phyloP scores from a whole-genome alignment of 2,329 filamentous ascomycete genomes.

The Plectosphaerella cucumerina region DNA sequence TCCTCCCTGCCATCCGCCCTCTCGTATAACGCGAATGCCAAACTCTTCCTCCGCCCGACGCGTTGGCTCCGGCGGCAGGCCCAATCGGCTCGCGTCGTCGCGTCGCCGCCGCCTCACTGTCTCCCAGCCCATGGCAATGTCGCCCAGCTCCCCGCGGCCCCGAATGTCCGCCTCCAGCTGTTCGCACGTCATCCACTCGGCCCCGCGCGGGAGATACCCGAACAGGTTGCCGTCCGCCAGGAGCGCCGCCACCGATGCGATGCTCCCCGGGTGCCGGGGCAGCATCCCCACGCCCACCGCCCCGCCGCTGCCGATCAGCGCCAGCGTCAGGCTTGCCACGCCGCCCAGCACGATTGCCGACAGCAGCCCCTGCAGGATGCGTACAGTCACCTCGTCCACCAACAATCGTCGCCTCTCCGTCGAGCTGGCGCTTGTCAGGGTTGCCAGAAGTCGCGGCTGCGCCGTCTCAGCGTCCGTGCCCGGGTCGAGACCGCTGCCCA shows the following conservation, averaged over 20 bases:
- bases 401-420: slow-evolving; percentile 13
- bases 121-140: slow-evolving; percentile 20
- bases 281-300: slow-evolving; percentile 9
- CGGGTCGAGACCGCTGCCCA: slow-evolving; percentile 7
- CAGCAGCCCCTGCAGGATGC: slow-evolving; percentile 27
- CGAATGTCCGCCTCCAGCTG: not conserved
- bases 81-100: not conserved
- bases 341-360: slow-evolving; percentile 6
- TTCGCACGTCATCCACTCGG: slow-evolving; percentile 17
- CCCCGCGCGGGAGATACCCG: slow-evolving; percentile 18
- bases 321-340: slow-evolving; percentile 14
- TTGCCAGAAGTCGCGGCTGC: slow-evolving; percentile 8
- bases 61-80: not conserved
- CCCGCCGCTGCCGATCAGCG: slow-evolving; percentile 9
- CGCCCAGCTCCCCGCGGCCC: slow-evolving; percentile 9
- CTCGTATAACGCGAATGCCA: slow-evolving; percentile 10
- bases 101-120: slow-evolving; percentile 6
- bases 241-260: slow-evolving; percentile 30
- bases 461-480: slow-evolving; percentile 4
- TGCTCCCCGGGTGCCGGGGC: slow-evolving; percentile 25
- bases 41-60: slow-evolving; percentile 7
- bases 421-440: slow-evolving; percentile 8
- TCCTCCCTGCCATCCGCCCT: slow-evolving; percentile 11
- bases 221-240: slow-evolving; percentile 32
- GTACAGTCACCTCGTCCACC: slow-evolving; percentile 26